These are phyloP conservation scores for Acacia crassicarpa DNA, from an alignment of 306 rosid species.

Conservation along the genomic window DNA sequence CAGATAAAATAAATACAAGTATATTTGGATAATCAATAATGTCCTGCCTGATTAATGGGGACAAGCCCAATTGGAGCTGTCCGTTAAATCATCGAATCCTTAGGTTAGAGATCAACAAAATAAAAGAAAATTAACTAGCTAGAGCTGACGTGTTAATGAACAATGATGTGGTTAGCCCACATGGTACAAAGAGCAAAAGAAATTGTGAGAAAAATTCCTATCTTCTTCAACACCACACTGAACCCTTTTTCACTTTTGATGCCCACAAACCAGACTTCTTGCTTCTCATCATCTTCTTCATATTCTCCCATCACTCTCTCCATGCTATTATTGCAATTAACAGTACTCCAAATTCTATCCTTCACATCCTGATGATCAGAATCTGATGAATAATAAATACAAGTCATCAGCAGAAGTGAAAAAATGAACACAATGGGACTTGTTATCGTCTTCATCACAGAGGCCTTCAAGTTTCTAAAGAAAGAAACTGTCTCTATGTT, in stretches of 20 bases:
- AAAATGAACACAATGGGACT: conserved; percentile 41
- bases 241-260: conserved; percentile 52
- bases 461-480: conserved; percentile 31
- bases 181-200: conserved; percentile 81
- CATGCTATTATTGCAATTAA: neutral
- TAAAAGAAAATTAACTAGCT: conserved; percentile 16
- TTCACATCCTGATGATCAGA: conserved; percentile 12
- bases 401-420: conserved; percentile 50
- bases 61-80: conserved; percentile 35
- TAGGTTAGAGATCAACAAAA: conserved; percentile 42
- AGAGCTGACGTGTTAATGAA: conserved; percentile 33
- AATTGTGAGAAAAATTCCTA: conserved; percentile 67
- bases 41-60: conserved; percentile 26
- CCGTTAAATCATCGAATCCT: conserved; percentile 43
- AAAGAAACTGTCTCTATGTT: conserved; percentile 26
- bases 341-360: neutral
- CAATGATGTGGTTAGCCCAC: conserved; percentile 68
- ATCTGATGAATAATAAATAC: conserved; percentile 8
- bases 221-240: conserved; percentile 59
- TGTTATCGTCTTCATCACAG: conserved; percentile 32
- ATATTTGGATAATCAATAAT: conserved; percentile 30
- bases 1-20: conserved; percentile 38
- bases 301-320: conserved; percentile 32
- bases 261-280: conserved; percentile 38
- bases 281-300: conserved; percentile 23